Evolutionary conservation across 2,329 filamentous ascomycete species (phyloP).

Genomic region (Neofusicoccum parvum): DNA sequence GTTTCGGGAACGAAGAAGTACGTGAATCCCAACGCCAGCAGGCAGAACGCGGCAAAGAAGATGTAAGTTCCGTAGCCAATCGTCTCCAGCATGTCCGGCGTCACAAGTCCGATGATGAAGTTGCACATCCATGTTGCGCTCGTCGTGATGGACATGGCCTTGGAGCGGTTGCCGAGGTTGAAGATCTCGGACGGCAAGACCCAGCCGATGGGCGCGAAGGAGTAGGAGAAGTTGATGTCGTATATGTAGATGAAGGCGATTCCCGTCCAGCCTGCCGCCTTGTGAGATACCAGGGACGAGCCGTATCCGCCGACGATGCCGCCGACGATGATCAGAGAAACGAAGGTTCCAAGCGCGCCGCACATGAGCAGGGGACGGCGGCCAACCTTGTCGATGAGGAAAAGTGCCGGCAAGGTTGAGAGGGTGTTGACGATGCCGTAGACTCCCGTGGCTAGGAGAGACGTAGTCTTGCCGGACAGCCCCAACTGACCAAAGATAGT

Average conservation of each 20-base stretch:
- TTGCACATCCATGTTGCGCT: constrained; percentile 63
- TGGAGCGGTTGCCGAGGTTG: constrained; percentile 50
- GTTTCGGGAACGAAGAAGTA: constrained; percentile 37
- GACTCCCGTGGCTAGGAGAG: constrained; percentile 54
- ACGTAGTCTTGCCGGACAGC: constrained; percentile 26
- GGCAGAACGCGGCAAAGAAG: constrained; percentile 41
- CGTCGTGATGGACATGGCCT: constrained; percentile 54
- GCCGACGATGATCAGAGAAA: constrained; percentile 25
- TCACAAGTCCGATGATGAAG: constrained; percentile 65
- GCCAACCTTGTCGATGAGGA: constrained; percentile 57
- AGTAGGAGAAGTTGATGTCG: constrained; percentile 63
- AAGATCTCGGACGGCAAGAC: constrained; percentile 48
- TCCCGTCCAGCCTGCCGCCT: constrained; percentile 57
- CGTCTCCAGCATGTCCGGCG: constrained; percentile 63
- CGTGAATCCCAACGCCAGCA: constrained; percentile 27
- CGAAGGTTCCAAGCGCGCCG: constrained; percentile 56
- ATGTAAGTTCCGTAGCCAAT: constrained; percentile 50
- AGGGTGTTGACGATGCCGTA: constrained; percentile 60
- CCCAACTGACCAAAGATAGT: constrained; percentile 51
- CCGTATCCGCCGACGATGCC: constrained; percentile 57
- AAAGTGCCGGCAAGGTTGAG: constrained; percentile 56
- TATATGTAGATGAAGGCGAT: constrained; percentile 27
- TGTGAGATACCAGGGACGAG: constrained; percentile 53
- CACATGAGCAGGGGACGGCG: constrained; percentile 54
- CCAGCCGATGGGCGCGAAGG: constrained; percentile 78